Evolutionary conservation across 441 rosid genomes (phyloP), one percentile per base, ranked within the genome.

Genomic region (Raphanus hybrid): DNA sequence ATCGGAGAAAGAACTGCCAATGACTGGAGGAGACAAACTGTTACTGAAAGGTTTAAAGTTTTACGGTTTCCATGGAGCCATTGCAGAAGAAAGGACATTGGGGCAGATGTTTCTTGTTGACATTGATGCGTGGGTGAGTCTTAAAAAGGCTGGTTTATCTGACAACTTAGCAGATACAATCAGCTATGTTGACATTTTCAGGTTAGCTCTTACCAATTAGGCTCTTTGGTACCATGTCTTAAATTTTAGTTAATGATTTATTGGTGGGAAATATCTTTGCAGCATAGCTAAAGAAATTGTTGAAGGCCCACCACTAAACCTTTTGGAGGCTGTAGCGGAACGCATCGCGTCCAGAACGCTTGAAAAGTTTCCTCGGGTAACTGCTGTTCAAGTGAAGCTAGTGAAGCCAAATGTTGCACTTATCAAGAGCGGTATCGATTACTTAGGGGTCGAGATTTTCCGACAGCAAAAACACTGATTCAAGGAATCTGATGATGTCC

Each of bases 101-200:
- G 99, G 98, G 2, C 99, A 91, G 85, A 90, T 89, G 87, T 94
- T 92, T 81, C 26, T 92, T 80, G 48, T 92, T 4, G 98, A 94
- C 77, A 85, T 92, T 6, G 99, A 94, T 80, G 98, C 99, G 12
- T 94, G 96, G 91, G 81, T 88, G 92, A 93, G 91, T 89, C 93
- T 91, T 54, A 82, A 76, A 52, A 20, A 62, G 14, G 96, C 99
- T 11, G 99, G 98, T 57, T 77, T 65, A 72, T 88, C 96, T 8
- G 99, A 92, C 39, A n/a, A 6, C 64, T 69, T 94, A 50, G 81
- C 80, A 2, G 94, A 92, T 70, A 86, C 98, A 6, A 55, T 92
- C 71, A 91, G 94, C 81, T 92, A 92, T 27, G 90, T 96, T 16
- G 91, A 86, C 55, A 89, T 92, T 73, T 94, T 90, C 82, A 82